These are phyloP conservation scores for Tolypocladium endophyticum DNA, from an alignment of 2,329 filamentous ascomycete genomes.

Conservation along the genomic window DNA sequence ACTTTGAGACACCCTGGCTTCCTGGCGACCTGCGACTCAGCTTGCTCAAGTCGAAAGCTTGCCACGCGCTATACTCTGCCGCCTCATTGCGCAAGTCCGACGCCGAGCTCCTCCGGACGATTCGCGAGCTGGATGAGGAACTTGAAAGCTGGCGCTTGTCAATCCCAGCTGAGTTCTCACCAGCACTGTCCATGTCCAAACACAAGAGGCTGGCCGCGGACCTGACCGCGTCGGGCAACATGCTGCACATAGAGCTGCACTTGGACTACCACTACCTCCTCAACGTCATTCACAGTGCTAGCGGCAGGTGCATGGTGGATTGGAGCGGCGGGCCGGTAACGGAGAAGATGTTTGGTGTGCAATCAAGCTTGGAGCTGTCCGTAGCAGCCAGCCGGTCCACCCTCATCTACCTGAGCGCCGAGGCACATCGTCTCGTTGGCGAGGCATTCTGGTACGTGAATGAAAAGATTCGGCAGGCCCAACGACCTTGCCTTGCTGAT, in stretches of 20 bases:
- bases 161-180: conserved; percentile 31
- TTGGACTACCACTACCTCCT: conserved; percentile 47
- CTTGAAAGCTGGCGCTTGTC: conserved; percentile 44
- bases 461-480: not conserved
- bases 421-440: conserved; percentile 28
- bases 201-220: conserved; percentile 14
- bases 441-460: conserved; percentile 38
- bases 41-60: conserved; percentile 40
- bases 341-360: conserved; percentile 28
- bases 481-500: not conserved
- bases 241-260: conserved; percentile 36
- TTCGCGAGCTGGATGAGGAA: conserved; percentile 46
- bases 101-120: conserved; percentile 41
- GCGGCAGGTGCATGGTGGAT: conserved; percentile 33
- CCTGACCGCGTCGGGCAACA: conserved; percentile 22
- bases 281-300: conserved; percentile 44
- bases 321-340: conserved; percentile 8
- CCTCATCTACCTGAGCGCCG: conserved; percentile 33
- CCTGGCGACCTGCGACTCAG: conserved; percentile 38
- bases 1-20: conserved; percentile 18
- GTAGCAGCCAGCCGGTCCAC: conserved; percentile 47
- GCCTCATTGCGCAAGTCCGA: conserved; percentile 37
- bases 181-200: conserved; percentile 30
- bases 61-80: conserved; percentile 37
- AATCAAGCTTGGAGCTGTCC: conserved; percentile 41